Evolutionary conservation across 768 basidiomycete genomes (phyloP), one percentile per base, ranked within the genome.

Genomic region (Lactifluus hygrophoroides): DNA sequence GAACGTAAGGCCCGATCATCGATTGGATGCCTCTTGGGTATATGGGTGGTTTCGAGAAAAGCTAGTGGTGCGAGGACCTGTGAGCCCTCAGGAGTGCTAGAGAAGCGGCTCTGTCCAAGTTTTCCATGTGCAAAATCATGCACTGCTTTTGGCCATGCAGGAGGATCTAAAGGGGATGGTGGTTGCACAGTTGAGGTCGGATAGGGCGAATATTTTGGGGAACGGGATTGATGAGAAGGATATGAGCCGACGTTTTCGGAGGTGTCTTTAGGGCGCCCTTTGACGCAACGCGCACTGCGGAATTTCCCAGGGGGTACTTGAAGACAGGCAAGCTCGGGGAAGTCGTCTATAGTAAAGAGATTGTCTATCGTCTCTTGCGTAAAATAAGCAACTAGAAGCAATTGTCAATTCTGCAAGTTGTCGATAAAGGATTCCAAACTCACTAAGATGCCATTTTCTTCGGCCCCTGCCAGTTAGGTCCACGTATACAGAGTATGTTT

Each of bases 381-480:
- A 53, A 69, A 73, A 65, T 74, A 74, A 34, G 73, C 73, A 40
- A 74, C 73, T 74, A 28, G n/a, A 27, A 19, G 40, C n/a, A 35
- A 13, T 19, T 25, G 49, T 67, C 37, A 57, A 34, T 27, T 46
- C 30, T 30, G 37, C 34, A 25, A 54, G 53, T 38, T 54, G 54
- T 47, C 11, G 14, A 3, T 9, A 25, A 47, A 23, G n/a, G 46
- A 45, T 23, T 21, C 21, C 28, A 38, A 40, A 72, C 84, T 52
- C 69, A 88, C 88, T 89, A 32, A 90, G 76, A 64, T 90, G 88
- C 88, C 88, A 90, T 65, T 90, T 90, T 62, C 84, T 77, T 57
- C 79, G 78, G n/a, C 86, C 86, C 55, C 75, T 71, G 19, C 77
- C 65, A 51, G 61, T 17, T 2, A 81, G 84, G n/a, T 85, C 77